A percentile compares a stretch with the other conserved stretches of the same genome.
These are phyloP conservation scores for Pythium insidiosum DNA, from an alignment of 352 stramenopile species.

Conservation along the genomic window DNA sequence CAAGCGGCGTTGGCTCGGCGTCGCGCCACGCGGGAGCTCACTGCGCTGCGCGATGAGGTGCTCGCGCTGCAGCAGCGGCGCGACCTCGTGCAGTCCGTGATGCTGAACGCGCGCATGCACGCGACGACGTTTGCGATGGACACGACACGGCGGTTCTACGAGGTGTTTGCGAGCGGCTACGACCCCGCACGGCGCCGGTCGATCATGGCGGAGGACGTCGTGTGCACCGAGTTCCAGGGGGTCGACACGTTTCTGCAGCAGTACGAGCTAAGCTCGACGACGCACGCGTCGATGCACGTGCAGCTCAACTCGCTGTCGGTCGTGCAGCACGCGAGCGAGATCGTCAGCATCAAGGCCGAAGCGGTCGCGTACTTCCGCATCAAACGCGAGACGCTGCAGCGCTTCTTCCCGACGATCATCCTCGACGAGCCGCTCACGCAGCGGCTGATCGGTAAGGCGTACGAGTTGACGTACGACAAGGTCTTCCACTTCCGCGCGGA, in stretches of 20 bases:
- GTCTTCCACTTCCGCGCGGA: slow-evolving; percentile 46
- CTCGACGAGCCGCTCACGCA: slow-evolving; percentile 43
- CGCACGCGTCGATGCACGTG: slow-evolving; percentile 23
- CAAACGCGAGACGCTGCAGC: slow-evolving; percentile 30
- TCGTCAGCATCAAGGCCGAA: slow-evolving; percentile 33
- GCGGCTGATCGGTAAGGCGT: slow-evolving; percentile 46
- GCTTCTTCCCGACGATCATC: slow-evolving; percentile 41
- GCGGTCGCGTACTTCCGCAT: slow-evolving; percentile 31
- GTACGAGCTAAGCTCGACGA: slow-evolving; percentile 23
- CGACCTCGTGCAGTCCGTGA: slow-evolving; percentile 22
- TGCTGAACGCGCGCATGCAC: slow-evolving; percentile 22
- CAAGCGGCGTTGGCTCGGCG: too few species aligned
- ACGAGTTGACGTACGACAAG: slow-evolving; percentile 60
- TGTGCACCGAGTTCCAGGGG: slow-evolving; percentile 42
- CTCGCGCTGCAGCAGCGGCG: slow-evolving; percentile 28
- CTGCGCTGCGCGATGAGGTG: too few species aligned
- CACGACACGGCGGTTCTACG: slow-evolving; percentile 31
- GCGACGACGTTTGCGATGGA: slow-evolving; percentile 23
- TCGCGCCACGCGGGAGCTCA: too few species aligned
- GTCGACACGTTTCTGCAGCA: slow-evolving; percentile 42
- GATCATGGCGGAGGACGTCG: slow-evolving; percentile 26
- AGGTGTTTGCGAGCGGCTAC: slow-evolving; percentile 32
- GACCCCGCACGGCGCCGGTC: slow-evolving; percentile 15
- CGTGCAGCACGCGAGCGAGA: slow-evolving; percentile 12
- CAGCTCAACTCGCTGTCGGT: slow-evolving; percentile 19